Evolutionary conservation across 139 green algal species (phyloP).

Genomic region (Medakamo hakoo): DNA sequence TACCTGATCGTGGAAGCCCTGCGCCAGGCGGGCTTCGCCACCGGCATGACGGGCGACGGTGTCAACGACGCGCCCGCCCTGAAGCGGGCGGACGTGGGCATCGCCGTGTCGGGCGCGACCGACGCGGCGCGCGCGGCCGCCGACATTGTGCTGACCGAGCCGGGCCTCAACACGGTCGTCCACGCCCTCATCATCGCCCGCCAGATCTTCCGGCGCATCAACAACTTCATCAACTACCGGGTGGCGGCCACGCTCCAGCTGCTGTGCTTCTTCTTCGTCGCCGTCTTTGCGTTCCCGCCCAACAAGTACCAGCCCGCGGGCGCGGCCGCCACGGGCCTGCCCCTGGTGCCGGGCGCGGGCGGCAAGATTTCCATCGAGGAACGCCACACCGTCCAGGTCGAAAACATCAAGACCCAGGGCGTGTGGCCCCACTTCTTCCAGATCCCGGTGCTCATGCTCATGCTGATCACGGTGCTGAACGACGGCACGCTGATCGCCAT

Average conservation of each 20-base stretch:
- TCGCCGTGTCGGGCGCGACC: slow-evolving; percentile 62
- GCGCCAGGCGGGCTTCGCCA: slow-evolving; percentile 41
- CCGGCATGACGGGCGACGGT: slow-evolving; percentile 78
- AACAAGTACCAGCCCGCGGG: slow-evolving; percentile 21
- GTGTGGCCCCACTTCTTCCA: slow-evolving; percentile 4
- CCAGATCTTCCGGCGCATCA: slow-evolving; percentile 66
- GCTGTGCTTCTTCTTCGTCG: slow-evolving; percentile 76
- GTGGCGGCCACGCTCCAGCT: slow-evolving; percentile 61
- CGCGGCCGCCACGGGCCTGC: background rate
- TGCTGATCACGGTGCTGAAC: slow-evolving; percentile 85
- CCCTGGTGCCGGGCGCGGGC: background rate
- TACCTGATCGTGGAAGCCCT: slow-evolving; percentile 65
- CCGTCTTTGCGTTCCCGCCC: slow-evolving; percentile 50
- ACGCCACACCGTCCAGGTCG: background rate
- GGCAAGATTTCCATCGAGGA: too few relatives aligned
- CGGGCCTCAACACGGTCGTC: slow-evolving; percentile 59
- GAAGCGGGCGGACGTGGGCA: slow-evolving; percentile 69
- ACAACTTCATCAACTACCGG: slow-evolving; percentile 73
- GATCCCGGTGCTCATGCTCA: slow-evolving; percentile 70
- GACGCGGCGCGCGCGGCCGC: slow-evolving; percentile 69
- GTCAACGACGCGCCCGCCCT: slow-evolving; percentile 82
- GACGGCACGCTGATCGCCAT: slow-evolving; percentile 75
- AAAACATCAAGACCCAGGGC: background rate
- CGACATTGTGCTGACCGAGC: slow-evolving; percentile 77
- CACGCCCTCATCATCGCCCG: slow-evolving; percentile 50